Base-by-base conservation (phyloP, 352 stramenopile genomes). In the Plasmopara halstedii region DNA sequence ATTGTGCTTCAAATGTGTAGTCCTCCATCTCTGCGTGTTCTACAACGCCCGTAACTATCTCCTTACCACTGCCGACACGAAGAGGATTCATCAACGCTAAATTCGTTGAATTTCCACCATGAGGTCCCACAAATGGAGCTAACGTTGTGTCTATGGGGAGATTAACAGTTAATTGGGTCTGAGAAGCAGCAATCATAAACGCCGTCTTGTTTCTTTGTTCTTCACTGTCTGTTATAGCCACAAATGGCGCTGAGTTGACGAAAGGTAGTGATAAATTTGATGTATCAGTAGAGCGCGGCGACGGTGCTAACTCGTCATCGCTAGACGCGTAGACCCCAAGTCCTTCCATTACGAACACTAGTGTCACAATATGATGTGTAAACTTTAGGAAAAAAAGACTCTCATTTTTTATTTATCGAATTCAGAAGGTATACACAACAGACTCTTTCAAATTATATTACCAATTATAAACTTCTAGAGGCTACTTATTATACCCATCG, bases 1-100 rank as follows among this genome's bases (percentile, higher is more conserved):
- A 92, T 46, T 86, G 75, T 27, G 79, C 61, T 32, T 89, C 77
- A 42, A 92, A 92, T 64, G 68, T 85, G 40, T 86, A 73, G 45
- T 85, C 68, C 27, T 89, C 77, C 45, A 92, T 68, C 18, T 74
- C 58, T 0, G 77, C 57, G n/a, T 56, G 48, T 50, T 92, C 80
- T 21, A 89, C 78, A 25, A 89, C 62, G 20, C 80, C 80, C 34
- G 80, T 92, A 22, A 86, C 75, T 19, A 86, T 65, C 46, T 88
- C 69, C 42, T 84, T 86, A 46, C 75, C 80, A 20, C 65, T 69
- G 11, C 76, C 79, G 0, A 67, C 47, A 15, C 66, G 60, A 42
- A 75, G 34, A 29, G 56, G 51, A 8, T 75, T 41, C 51, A 54
- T 31, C 0, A 69, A 21, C 6, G 51, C 35, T 33, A 49, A 21